These are phyloP conservation scores for Ceriops decandra DNA, from an alignment of 345 rosid species.

Conservation along the genomic window DNA sequence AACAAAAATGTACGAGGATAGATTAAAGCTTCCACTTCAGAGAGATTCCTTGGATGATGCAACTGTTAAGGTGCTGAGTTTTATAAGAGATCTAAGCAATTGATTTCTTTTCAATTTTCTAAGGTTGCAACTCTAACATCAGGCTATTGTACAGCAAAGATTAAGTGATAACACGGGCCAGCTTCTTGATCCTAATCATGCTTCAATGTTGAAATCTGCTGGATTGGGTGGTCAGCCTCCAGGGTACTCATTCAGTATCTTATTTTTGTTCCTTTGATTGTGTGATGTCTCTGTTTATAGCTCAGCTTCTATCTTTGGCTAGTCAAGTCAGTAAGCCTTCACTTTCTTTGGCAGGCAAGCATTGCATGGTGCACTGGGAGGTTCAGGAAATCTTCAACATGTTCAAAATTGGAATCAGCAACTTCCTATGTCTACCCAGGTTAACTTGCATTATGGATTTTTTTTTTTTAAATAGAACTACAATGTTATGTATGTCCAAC, in stretches of 20 bases:
- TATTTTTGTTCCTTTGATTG: conserved; percentile 1
- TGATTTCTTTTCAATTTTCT: conserved; percentile 3
- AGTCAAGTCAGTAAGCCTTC: background rate
- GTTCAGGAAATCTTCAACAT: conserved; percentile 36
- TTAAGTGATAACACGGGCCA: conserved; percentile 41
- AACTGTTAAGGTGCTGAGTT: conserved; percentile 40
- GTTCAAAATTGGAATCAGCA: conserved; percentile 46
- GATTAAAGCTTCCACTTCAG: conserved; percentile 48
- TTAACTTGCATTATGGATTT: conserved; percentile 4
- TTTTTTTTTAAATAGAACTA: background rate
- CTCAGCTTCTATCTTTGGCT: conserved; percentile 5
- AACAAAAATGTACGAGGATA: conserved; percentile 48
- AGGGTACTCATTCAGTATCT: conserved; percentile 32
- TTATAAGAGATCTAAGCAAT: background rate
- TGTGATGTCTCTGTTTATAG: background rate
- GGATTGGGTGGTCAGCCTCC: conserved; percentile 40
- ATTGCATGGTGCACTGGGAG: conserved; percentile 37
- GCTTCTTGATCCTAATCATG: conserved; percentile 45
- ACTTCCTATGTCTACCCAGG: conserved; percentile 37
- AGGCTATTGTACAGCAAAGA: conserved; percentile 36
- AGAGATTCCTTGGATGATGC: conserved; percentile 45
- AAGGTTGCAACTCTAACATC: conserved; percentile 15
- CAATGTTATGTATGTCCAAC: background rate
- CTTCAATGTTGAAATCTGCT: conserved; percentile 43
- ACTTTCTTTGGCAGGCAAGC: conserved; percentile 34